Base-by-base conservation (phyloP, 805 yeast species). In the Kurtzmaniella cleridarum region DNA sequence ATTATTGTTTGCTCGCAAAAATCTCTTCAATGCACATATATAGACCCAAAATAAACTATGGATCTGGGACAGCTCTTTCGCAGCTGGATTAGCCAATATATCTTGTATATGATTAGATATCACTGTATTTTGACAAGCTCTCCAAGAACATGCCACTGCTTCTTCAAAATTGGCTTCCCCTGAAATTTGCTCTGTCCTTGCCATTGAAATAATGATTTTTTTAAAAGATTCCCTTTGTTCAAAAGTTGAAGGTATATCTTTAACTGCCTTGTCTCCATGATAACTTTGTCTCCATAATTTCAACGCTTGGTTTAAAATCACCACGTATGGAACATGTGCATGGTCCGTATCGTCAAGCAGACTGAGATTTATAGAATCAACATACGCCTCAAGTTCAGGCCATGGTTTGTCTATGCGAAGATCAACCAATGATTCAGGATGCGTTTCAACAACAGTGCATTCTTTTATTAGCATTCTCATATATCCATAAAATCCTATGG, bases 371-470 rank as follows among this genome's bases (percentile, higher is more conserved):
- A 79, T 63, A 1, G 75, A 56, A 35, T 77, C 74, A 12, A 75
- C 67, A 46, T 69, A 78, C 0, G 58, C 61, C 28, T 59, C 56
- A 6, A 89, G 59, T 47, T 84, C 88, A 1, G 68, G 60, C 96
- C 96, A 91, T 1, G 93, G 85, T 3, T 54, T 40, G 42, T 78
- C 81, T 2, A 89, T 58, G 37, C 95, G 62, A 41, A 89, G 59
- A 50, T 87, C 95, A 18, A 71, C 76, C 2, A 80, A 51, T 7
- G 74, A 64, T 54, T 64, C 79, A 0, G 81, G 78, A 48, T 69
- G 74, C 0, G 95, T 77, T 43, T 90, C 90, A 12, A 87, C 61
- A 2, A 86, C 75, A n/a, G 81, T 75, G 7, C 78, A 77, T 48
- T 81, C 87, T 20, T 52, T 56, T n/a, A 74, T 55, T 26, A 75